Percentiles rank a stretch among this genome's conserved stretches.
Evolutionary conservation across 345 rosid species (phyloP).

Genomic region (Dimocarpus longan): DNA sequence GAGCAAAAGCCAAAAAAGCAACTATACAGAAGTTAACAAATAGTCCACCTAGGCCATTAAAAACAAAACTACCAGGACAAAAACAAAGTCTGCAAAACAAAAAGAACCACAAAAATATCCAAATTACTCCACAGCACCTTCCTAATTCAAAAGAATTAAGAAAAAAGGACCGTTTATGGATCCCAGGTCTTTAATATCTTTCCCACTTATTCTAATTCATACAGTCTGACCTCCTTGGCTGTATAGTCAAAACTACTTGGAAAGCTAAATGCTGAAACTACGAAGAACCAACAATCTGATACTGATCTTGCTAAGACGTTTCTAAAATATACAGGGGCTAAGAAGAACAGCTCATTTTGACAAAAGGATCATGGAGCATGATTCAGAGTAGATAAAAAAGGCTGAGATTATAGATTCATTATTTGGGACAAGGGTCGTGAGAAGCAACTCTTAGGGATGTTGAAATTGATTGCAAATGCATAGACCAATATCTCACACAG

Average conservation of each 20-base stretch:
- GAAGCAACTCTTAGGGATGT: conserved; percentile 60
- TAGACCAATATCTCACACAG: no score
- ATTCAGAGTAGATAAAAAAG: conserved; percentile 31
- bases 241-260: background rate
- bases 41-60: background rate
- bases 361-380: background rate
- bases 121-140: background rate
- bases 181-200: background rate
- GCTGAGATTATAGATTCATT: conserved; percentile 63
- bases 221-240: background rate
- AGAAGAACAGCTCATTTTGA: background rate
- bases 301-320: background rate
- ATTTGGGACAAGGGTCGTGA: conserved; percentile 56
- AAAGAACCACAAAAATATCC: background rate
- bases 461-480: conserved; percentile 11
- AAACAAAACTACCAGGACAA: background rate
- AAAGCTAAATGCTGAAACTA: background rate
- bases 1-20: background rate
- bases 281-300: background rate
- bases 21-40: background rate
- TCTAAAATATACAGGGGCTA: background rate
- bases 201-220: background rate
- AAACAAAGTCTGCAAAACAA: background rate
- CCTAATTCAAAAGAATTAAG: background rate
- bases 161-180: background rate